These are phyloP conservation scores for Corymbia calophylla DNA, from an alignment of 441 rosid species.

Conservation along the genomic window DNA sequence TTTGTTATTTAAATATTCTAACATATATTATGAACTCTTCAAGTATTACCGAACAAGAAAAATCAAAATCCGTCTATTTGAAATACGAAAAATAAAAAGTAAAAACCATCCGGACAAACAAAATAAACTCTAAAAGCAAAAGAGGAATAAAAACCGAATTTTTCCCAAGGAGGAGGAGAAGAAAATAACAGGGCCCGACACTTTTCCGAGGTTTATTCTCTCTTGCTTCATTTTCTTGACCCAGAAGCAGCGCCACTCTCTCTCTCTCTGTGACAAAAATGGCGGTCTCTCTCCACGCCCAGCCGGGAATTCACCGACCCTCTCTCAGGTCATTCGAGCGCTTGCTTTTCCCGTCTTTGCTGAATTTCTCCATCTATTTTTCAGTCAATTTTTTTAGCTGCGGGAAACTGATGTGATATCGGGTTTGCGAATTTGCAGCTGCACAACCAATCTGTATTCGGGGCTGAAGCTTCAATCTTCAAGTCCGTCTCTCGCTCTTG, in stretches of 20 bases:
- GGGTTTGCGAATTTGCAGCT: constrained; percentile 25
- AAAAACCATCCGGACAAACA: neutral
- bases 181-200: neutral
- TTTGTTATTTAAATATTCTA: no score
- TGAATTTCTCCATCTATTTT: neutral
- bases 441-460: constrained; percentile 53
- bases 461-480: constrained; percentile 72
- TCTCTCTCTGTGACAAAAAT: neutral
- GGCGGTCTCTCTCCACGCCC: constrained; percentile 41
- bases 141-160: neutral
- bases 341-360: neutral
- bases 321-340: constrained; percentile 36
- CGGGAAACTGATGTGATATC: neutral
- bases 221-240: neutral
- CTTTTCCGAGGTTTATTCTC: neutral
- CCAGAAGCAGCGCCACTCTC: neutral
- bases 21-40: neutral
- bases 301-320: constrained; percentile 40
- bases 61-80: neutral
- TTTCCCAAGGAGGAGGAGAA: neutral
- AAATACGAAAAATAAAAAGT: neutral
- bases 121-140: neutral
- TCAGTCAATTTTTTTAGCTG: neutral
- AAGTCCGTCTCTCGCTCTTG: constrained; percentile 28
- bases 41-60: neutral